Percentiles rank a stretch among this genome's conserved stretches.
Evolutionary conservation across 345 rosid genomes (phyloP).

Genomic region (Firmiana major): DNA sequence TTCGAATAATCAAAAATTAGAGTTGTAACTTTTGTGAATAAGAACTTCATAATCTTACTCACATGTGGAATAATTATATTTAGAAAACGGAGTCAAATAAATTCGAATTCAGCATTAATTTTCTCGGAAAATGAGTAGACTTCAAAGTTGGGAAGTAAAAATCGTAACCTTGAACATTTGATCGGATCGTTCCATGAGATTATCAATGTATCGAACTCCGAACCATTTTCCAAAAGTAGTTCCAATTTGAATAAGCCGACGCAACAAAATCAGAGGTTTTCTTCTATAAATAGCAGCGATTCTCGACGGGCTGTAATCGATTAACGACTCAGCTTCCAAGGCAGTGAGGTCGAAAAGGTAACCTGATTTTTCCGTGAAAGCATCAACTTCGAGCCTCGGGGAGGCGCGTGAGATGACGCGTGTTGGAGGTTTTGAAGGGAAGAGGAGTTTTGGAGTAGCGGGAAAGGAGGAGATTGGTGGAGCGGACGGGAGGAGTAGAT

Average conservation of each 20-base stretch:
- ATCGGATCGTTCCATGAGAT: constrained; percentile 56
- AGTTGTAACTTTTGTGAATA: not conserved
- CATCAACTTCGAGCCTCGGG: constrained; percentile 43
- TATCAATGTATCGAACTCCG: constrained; percentile 59
- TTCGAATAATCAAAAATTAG: not conserved
- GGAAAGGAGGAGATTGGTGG: constrained; percentile 34
- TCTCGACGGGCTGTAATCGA: constrained; percentile 47
- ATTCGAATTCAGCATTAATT: not conserved
- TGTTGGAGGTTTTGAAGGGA: constrained; percentile 3
- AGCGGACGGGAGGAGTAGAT: constrained; percentile 27
- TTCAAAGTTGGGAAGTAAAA: not conserved
- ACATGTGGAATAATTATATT: not conserved
- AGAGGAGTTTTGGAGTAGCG: constrained; percentile 29
- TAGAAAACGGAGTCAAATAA: not conserved
- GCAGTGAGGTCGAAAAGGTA: constrained; percentile 65
- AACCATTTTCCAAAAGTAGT: constrained; percentile 76
- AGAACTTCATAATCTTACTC: not conserved
- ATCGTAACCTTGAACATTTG: constrained; percentile 63
- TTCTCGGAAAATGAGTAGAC: not conserved
- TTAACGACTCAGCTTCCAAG: constrained; percentile 58
- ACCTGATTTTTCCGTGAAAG: constrained; percentile 83
- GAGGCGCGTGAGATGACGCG: constrained; percentile 23
- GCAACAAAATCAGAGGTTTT: constrained; percentile 66
- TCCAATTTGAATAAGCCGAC: constrained; percentile 68
- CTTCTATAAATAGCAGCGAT: constrained; percentile 51